These are phyloP conservation scores for Knufia fluminis DNA, from an alignment of 2,329 filamentous ascomycete genomes.

Conservation along the genomic window DNA sequence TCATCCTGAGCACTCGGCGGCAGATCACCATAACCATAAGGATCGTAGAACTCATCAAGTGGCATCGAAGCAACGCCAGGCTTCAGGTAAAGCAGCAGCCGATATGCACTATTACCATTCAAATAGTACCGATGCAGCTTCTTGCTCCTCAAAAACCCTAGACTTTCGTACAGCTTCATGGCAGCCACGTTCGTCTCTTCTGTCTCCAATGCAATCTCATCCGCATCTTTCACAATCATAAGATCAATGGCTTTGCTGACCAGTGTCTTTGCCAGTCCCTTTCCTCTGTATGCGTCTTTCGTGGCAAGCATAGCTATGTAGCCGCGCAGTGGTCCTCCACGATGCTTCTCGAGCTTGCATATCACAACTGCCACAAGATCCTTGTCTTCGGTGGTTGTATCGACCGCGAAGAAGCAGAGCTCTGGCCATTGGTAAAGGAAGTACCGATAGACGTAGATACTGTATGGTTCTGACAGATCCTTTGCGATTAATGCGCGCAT, in stretches of 20 bases:
- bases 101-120: constrained; percentile 90
- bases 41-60: constrained; percentile 27
- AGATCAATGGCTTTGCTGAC: constrained; percentile 86
- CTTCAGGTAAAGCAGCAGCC: constrained; percentile 73
- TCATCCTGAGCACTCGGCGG: constrained; percentile 19
- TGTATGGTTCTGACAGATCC: constrained; percentile 95
- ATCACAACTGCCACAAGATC: constrained; percentile 80
- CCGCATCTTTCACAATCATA: constrained; percentile 74
- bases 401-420: constrained; percentile 79
- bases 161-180: constrained; percentile 82
- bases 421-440: constrained; percentile 97
- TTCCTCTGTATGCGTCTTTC: constrained; percentile 65
- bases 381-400: constrained; percentile 43
- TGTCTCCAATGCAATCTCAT: constrained; percentile 93
- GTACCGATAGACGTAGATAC: constrained; percentile 98
- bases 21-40: constrained; percentile 22
- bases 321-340: constrained; percentile 74
- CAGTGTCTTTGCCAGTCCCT: constrained; percentile 77
- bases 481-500: constrained; percentile 91
- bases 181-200: constrained; percentile 87
- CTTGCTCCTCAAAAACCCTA: constrained; percentile 88
- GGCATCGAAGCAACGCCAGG: constrained; percentile 42
- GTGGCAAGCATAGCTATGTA: constrained; percentile 99
- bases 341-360: constrained; percentile 86
- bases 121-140: constrained; percentile 90